Base-by-base conservation (phyloP, 2,329 filamentous ascomycete genomes). In the Aspergillus puulaauensis region DNA sequence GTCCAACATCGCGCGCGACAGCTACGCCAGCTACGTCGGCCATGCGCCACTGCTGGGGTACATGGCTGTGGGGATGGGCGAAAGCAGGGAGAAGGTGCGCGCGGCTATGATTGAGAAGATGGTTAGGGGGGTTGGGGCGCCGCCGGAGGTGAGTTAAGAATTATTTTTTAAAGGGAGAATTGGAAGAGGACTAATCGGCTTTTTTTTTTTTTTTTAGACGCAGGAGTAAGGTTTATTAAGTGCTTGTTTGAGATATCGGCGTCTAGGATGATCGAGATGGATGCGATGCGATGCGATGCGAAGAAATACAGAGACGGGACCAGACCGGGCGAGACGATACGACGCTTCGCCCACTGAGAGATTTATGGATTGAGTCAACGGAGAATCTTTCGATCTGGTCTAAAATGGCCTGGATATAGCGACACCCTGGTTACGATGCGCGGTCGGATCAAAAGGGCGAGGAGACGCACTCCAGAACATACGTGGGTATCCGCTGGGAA, bases 1-100 rank as follows among this genome's bases (percentile, higher is more conserved):
- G 51, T 93, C 90, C 59, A 99, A 98, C 79, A 93, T 98, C 72
- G 86, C 92, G 72, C 92, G 95, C 73, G 95, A 99, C 80, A 96
- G 89, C 21, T 93, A 93, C 73, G 86, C 92, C 19, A 92, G 88
- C 62, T 93, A 96, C 68, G 84, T 95, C 63, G 95, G 95, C 19
- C 95, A 99, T 73, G 90, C 92, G 15, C 90, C 92, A 7, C 82
- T 97, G 60, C 82, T 98, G 15, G 86, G 90, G 40, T 97, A 96
- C 75, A 92, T 97, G 81, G 84, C 90, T 17, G 86, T 98, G 50
- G 93, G 93, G 0, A 86, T 96, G 79, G 95, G 95, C 48, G 91
- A 96, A 74, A 84, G 90, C 6, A 82, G 88, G 57, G 88, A 92
- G 75, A 91, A 92, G 75, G 86, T 95, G 53, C 83, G 92, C 62